Conservation (phyloP, 345 rosid genomes). For the Hirschfeldia incana region DNA sequence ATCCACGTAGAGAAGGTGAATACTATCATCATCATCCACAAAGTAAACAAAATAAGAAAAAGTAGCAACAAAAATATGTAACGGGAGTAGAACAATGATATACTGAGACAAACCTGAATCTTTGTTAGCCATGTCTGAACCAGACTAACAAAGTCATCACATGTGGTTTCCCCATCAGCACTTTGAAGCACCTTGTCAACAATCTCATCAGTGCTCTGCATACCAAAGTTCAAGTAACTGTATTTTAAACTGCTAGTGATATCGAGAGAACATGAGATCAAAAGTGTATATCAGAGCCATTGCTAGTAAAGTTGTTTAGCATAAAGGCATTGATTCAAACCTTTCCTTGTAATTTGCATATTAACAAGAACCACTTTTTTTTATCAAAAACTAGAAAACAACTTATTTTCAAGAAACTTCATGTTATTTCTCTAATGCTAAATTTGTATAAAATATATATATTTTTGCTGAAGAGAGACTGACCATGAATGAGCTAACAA, state of each 20-base stretch:
- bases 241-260: background rate
- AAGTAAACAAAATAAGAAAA: slow-evolving; percentile 7
- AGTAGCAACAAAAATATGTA: background rate
- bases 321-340: background rate
- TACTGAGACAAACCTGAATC: slow-evolving; percentile 59
- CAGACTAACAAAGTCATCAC: slow-evolving; percentile 80
- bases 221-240: background rate
- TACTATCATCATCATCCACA: slow-evolving; percentile 44
- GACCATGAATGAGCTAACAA: slow-evolving; percentile 97
- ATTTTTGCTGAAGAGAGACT: slow-evolving; percentile 28
- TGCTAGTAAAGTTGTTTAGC: background rate
- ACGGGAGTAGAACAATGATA: background rate
- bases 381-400: no score
- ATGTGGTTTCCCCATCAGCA: slow-evolving; percentile 57
- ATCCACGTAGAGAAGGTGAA: slow-evolving; percentile 52
- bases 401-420: background rate
- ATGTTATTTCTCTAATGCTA: background rate
- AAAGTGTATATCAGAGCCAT: background rate
- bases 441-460: background rate
- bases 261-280: background rate
- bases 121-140: slow-evolving; percentile 80
- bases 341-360: background rate
- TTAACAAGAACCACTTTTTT: slow-evolving; percentile 1
- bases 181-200: slow-evolving; percentile 67
- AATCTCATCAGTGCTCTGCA: slow-evolving; percentile 92